Evolutionary conservation across 257 asterid species (phyloP).

Genomic region (Solanum bulbocastanum): DNA sequence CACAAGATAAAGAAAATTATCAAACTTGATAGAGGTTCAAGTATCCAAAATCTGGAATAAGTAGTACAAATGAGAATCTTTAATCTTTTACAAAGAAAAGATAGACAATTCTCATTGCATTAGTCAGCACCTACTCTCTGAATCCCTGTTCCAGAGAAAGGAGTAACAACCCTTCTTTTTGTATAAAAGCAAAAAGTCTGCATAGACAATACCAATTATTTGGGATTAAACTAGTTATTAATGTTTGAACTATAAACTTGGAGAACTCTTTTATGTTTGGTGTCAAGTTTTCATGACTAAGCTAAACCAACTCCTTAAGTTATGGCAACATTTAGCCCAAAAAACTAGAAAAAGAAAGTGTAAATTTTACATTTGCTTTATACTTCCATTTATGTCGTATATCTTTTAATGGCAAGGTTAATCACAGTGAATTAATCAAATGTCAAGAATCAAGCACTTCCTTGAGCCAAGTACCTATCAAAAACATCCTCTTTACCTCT

Average conservation of each 20-base stretch:
- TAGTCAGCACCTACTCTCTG: background rate
- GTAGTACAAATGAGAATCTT: background rate
- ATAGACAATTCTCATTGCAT: background rate
- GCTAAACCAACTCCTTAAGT: background rate
- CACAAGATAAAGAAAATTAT: background rate
- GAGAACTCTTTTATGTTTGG: background rate
- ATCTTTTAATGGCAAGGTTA: background rate
- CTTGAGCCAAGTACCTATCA: background rate
- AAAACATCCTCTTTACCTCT: background rate
- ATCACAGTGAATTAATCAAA: background rate
- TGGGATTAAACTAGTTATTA: background rate
- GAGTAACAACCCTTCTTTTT: background rate
- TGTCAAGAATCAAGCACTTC: background rate
- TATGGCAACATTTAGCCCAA: background rate
- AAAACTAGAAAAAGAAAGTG: background rate
- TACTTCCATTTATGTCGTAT: background rate
- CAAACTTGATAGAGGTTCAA: background rate
- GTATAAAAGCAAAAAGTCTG: background rate
- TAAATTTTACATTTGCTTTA: background rate
- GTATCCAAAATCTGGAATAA: background rate
- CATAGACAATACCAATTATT: background rate
- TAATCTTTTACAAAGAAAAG: background rate
- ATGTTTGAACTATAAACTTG: background rate
- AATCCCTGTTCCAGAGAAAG: background rate
- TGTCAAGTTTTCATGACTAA: background rate